A percentile compares a stretch with the other conserved stretches of the same genome.
phyloP scores from a whole-genome alignment of 192 early-diverging fungal species.

The Gigaspora rosea region DNA sequence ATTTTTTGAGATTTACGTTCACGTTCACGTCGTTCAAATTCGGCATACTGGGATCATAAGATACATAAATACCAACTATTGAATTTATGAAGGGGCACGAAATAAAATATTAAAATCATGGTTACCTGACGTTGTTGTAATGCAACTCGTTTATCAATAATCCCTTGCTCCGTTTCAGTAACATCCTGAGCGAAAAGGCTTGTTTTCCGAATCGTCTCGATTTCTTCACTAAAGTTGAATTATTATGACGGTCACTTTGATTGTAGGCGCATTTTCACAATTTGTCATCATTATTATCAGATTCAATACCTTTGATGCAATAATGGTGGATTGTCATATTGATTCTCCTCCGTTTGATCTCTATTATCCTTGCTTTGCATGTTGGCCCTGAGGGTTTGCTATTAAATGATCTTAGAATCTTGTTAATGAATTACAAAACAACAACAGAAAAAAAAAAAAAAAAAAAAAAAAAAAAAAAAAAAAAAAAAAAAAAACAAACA shows the following conservation, averaged over 20 bases:
- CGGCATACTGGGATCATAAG: constrained; percentile 63
- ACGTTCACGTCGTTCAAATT: constrained; percentile 81
- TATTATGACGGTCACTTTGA: too few species aligned
- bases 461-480: neutral
- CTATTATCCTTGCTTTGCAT: constrained; percentile 1
- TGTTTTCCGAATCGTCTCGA: constrained; percentile 79
- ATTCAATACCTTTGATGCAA: constrained; percentile 5
- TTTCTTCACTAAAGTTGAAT: constrained; percentile 57
- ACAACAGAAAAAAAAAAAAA: neutral
- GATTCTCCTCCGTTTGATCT: constrained; percentile 1
- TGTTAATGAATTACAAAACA: neutral
- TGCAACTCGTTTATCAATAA: constrained; percentile 89
- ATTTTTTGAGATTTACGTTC: constrained; percentile 79
- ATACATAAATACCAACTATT: neutral
- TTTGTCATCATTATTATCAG: neutral
- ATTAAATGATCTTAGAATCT: neutral
- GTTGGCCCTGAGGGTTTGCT: constrained; percentile 3
- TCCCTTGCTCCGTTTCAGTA: constrained; percentile 85
- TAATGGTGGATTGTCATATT: neutral
- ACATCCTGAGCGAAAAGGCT: constrained; percentile 89
- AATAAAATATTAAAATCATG: neutral
- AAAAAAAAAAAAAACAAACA: too few species aligned
- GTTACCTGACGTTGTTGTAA: constrained; percentile 81
- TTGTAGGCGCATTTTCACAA: neutral
- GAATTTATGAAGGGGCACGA: neutral